These are phyloP conservation scores for Sonneratia alba DNA, from an alignment of 345 rosid genomes.

Conservation along the genomic window DNA sequence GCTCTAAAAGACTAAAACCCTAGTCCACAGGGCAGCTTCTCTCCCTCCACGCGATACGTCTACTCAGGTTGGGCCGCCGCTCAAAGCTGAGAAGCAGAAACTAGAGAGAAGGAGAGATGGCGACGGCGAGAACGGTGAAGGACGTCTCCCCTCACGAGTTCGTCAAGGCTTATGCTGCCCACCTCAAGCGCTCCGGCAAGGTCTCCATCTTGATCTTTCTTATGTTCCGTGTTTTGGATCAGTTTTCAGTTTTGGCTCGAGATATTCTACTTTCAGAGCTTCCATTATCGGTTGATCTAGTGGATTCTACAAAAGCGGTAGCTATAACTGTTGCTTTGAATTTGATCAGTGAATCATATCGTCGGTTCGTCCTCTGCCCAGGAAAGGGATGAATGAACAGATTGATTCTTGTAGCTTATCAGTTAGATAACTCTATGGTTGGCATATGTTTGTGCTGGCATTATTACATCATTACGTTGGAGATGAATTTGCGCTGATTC, in stretches of 20 bases:
- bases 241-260: too few relatives aligned
- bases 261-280: neutral
- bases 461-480: too few relatives aligned
- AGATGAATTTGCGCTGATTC: too few relatives aligned
- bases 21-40: neutral
- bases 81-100: neutral
- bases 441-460: too few relatives aligned
- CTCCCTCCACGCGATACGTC: neutral
- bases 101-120: constrained; percentile 12
- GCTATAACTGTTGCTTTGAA: neutral
- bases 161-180: constrained; percentile 42
- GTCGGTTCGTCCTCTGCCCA: too few relatives aligned
- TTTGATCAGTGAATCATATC: neutral
- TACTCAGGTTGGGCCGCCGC: neutral
- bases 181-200: constrained; percentile 51
- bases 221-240: neutral
- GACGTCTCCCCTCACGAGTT: constrained; percentile 52
- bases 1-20: constrained; percentile 9
- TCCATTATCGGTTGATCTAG: neutral
- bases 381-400: too few relatives aligned
- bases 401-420: too few relatives aligned
- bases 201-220: constrained; percentile 2
- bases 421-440: too few relatives aligned
- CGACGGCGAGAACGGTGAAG: constrained; percentile 29
- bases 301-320: neutral